Base-by-base conservation (phyloP, 2,329 filamentous ascomycete genomes). In the Fusarium algeriense region DNA sequence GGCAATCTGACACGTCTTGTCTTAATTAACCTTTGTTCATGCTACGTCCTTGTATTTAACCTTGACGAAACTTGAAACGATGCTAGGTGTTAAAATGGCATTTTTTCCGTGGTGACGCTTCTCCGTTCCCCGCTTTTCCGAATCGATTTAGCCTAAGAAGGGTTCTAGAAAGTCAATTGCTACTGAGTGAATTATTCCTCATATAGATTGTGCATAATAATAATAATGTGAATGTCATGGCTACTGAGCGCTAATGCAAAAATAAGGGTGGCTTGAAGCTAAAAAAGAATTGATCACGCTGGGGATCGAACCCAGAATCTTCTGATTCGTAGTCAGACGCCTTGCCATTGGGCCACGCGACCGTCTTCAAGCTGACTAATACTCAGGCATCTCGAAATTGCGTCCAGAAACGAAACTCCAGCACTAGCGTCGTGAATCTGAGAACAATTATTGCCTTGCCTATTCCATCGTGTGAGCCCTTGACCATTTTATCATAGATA, bases 281-380 rank as follows among this genome's bases (percentile, higher is more conserved):
- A 60, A 65, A 65, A 65, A 60, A 17, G 6, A 34, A 30, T 69
- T 69, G 66, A 69, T 69, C 65, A 69, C 55, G 66, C 59, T 69
- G 65, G 65, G 66, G 66, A 69, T 69, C 65, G 66, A 69, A 69
- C 66, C 66, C 65, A 69, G 65, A 69, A 69, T 69, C 66, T 69
- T 69, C 66, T 69, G 66, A 69, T 69, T 69, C 66, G 66, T 69
- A 69, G 66, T 69, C 66, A 69, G 66, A 69, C 65, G 66, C 66
- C 66, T 69, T 69, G 66, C 65, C 64, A 67, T 67, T 67, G 64
- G 64, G 64, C 64, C 64, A 67, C 64, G 65, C 64, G 64, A 67
- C 64, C 64, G 20, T 2, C 34, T 32, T 15, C 7, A 1, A 8
- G 20, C 55, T 66, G 35, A 30, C 48, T 67, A 50, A 60, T 60